Evolutionary conservation across 805 yeast genomes (phyloP), one percentile per base, ranked within the genome.

Genomic region (Danielozyma ontarioensis): DNA sequence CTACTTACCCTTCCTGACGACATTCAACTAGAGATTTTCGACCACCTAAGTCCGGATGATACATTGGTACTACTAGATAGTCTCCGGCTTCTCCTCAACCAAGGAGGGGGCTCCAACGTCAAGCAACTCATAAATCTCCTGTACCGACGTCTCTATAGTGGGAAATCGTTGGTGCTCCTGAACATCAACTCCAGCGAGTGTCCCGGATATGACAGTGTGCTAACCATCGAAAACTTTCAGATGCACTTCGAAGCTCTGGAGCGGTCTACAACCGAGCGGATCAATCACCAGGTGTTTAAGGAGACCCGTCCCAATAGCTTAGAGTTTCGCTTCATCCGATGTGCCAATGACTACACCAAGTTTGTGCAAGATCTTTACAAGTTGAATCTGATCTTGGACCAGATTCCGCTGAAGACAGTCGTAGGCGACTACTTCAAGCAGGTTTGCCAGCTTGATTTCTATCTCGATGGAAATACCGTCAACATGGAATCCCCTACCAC

Each of bases 401-500:
- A 40, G 13, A 23, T 37, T 25, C 32, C 32, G 17, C 37, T 40
- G 27, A 44, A 33, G 31, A 32, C 32, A 13, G 32, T 32, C 6
- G 33, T 50, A 7, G 14, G 28, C 10, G 33, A 34, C 8, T 51
- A 54, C 34, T 34, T 51, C 7, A 35, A 39, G 26, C 28, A 28
- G 29, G 37, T 44, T 1, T 41, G 45, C 7, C 57, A 50, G 21
- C 36, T 55, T 16, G 41, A 50, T 8, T 38, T 62, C 16, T 33
- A 44, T 18, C 35, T 62, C 6, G 49, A 57, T 34, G 68, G 62
- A 10, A 51, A 50, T 34, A 38, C 53, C n/a, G 39, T 51, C 5
- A 22, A 35, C 21, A 40, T 52, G 2, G 65, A 59, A 17, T 45
- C 53, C 33, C 64, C 70, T 2, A 53, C 62, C 5, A 47, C 61